These are phyloP conservation scores for Misopates orontium DNA, from an alignment of 257 asterid species.

Conservation along the genomic window DNA sequence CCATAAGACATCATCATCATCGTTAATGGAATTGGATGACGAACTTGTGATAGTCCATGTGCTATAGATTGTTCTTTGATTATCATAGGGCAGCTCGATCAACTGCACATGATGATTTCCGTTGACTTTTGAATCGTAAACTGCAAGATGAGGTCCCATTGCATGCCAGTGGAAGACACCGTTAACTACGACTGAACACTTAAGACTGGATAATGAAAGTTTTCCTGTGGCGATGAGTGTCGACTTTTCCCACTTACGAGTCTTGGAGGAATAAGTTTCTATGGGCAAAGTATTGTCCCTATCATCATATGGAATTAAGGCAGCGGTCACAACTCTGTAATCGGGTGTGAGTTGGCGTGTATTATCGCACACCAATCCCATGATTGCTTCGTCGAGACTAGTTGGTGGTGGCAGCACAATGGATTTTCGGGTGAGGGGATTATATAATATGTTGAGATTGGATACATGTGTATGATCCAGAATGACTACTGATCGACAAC, in stretches of 20 bases:
- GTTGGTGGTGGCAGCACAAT: not conserved
- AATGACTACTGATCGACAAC: no score
- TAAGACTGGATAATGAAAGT: not conserved
- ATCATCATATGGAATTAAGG: not conserved
- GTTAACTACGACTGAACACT: not conserved
- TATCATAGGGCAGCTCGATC: not conserved
- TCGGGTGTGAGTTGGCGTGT: not conserved
- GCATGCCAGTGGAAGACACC: conserved; percentile 12
- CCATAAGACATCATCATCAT: conserved; percentile 3
- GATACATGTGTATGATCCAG: no score
- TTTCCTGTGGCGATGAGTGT: not conserved
- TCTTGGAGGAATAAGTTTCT: conserved; percentile 2
- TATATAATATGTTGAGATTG: not conserved
- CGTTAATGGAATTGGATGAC: not conserved
- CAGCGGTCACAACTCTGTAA: not conserved
- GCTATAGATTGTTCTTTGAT: no score
- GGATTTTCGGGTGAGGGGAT: not conserved
- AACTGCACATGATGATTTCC: not conserved
- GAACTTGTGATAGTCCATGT: no score
- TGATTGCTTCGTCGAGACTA: no score
- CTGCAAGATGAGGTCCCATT: not conserved
- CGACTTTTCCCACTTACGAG: not conserved
- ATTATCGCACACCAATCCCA: not conserved
- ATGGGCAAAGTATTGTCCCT: not conserved
- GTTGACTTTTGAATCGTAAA: conserved; percentile 4